These are phyloP conservation scores for Hura crepitans DNA, from an alignment of 441 rosid species.

Conservation along the genomic window DNA sequence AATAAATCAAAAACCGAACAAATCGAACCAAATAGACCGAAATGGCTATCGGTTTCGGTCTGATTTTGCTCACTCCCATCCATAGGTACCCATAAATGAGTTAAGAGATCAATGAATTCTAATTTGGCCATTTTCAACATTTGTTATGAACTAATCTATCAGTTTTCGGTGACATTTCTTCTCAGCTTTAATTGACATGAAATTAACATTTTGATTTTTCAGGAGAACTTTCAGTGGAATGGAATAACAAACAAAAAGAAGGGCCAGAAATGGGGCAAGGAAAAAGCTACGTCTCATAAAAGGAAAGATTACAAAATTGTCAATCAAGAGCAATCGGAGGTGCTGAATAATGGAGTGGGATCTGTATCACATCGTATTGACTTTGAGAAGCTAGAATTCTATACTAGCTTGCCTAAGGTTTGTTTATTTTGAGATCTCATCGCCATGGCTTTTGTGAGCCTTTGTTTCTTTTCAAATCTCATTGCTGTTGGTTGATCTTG, in stretches of 20 bases:
- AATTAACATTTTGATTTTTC: constrained; percentile 23
- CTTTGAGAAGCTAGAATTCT: constrained; percentile 63
- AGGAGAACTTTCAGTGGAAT: constrained; percentile 74
- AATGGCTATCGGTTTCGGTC: no score
- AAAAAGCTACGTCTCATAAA: constrained; percentile 47
- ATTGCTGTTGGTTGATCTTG: constrained; percentile 5
- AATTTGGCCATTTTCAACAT: no score
- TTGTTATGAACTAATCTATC: neutral
- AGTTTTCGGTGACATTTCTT: neutral
- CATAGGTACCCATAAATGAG: neutral
- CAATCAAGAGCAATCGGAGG: constrained; percentile 39
- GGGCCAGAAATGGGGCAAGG: constrained; percentile 93
- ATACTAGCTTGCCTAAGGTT: constrained; percentile 70
- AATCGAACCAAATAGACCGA: no score
- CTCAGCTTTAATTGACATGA: constrained; percentile 7
- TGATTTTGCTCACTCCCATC: no score
- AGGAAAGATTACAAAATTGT: constrained; percentile 37
- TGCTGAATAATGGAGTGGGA: constrained; percentile 35
- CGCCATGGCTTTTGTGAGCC: neutral
- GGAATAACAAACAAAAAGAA: constrained; percentile 82
- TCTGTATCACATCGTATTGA: constrained; percentile 34
- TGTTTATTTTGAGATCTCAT: constrained; percentile 18
- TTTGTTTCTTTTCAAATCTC: constrained; percentile 27
- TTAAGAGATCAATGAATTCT: neutral
- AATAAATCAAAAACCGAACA: no score